Evolutionary conservation across 257 asterid species (phyloP), one percentile per base, ranked within the genome.

Genomic region (Hygrophila difformis): DNA sequence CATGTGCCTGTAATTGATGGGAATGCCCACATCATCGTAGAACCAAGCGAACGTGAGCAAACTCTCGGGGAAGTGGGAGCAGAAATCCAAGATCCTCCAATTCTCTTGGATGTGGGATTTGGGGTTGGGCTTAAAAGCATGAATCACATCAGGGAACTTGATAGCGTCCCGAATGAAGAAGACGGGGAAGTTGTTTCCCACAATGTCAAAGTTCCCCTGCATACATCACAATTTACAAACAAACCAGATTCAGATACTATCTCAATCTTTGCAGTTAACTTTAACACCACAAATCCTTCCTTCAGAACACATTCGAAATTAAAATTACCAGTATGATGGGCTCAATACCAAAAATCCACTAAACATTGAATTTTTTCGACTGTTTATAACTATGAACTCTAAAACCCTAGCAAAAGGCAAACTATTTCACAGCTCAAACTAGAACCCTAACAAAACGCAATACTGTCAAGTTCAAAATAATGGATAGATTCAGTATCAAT

Each of bases 1-100:
- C 77, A 78, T 78, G 68, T 78, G 87, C 51, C 87, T 66, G 69
- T 74, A 78, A 64, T 78, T 79, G 61, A 68, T 79, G 31, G 88
- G 88, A 43, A 78, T 18, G 39, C 87, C 87, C 38, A 78, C 12
- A 62, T 78, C 87, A 57, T 78, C 87, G 19, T 45, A 45, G 37
- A 33, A 33, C 37, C 37, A 33, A 10, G 37, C 37, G 10, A 33
- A 33, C 12, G 37, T 33, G 1, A 33, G 37, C 37, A 33, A 33
- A 33, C 37, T 33, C 37, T 33, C 37, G 12, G 37, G 37, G 37
- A 33, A 33, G 37, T 33, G 37, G 2, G 37, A 33, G 37, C 8
- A 10, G 37, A 33, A 33, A 12, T 33, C 37, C 37, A 33, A 33
- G 12, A 33, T 33, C 12, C 37, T 33, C 37, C 37, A 33, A 9